Evolutionary conservation across 208 protist species (phyloP), one percentile per base, ranked within the genome.

Genomic region (Acanthamoeba quina): DNA sequence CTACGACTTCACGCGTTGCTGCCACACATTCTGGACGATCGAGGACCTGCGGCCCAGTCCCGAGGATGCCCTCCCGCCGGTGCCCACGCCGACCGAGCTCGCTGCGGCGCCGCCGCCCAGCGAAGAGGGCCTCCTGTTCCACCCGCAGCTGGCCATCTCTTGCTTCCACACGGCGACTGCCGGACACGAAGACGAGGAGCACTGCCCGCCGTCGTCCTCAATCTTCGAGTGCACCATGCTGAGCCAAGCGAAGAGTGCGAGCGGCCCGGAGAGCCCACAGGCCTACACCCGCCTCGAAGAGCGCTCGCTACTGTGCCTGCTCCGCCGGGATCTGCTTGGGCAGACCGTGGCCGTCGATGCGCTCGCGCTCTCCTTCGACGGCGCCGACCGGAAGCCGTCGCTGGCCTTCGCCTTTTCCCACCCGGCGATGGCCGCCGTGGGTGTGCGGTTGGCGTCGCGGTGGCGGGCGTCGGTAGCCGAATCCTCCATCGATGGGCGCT

Each of bases 11-110:
- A 24, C 37, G 24, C 72, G 41, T 5, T 26, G 41, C 72, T 21
- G 72, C 72, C 72, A 80, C 72, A 80, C 72, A 4, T 80, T 80
- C 72, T 80, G 72, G 72, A 80, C 72, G 37, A 52, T 80, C 21
- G 72, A 80, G 72, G 37, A n/a, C 41, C 24, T 44, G 10, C 72
- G n/a, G 3, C 24, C 72, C 0, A 5, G 19, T 47, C 31, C 68
- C 68, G 34, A 34, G 15, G 31, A 37, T 24, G 68, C 68, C 13
- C 13, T 24, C n/a, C 68, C 68, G 31, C 34, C 37, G 15, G 68
- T 76, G 68, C 68, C 68, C 6, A 76, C 68, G 68, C 68, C 68
- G 2, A 13, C n/a, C 34, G 68, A 76, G 68, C 68, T 76, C n/a
- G 68, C 68, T 29, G 13, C 15, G 10, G 19, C 68, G 72, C 21